Percentiles rank a stretch among this genome's conserved stretches.
Conservation (phyloP, 768 basidiomycete species). For the Clathrus columnatus region DNA sequence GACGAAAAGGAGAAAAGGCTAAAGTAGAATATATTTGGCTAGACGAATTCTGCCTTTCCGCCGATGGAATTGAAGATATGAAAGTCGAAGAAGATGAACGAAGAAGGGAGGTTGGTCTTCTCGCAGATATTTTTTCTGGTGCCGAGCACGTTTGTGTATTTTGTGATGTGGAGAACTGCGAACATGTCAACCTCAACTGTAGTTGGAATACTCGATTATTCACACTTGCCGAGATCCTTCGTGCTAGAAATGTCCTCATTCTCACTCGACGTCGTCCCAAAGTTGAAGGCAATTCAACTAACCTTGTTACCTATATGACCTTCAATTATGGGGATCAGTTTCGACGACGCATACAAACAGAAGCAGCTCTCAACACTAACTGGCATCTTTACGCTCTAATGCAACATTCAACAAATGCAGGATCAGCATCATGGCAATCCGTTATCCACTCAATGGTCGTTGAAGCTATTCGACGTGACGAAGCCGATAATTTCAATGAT, state of each 20-base stretch:
- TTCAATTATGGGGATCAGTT: neutral
- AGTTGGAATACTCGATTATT: slow-evolving; percentile 16
- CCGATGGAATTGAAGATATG: neutral
- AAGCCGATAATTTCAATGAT: slow-evolving; percentile 11
- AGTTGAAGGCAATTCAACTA: neutral
- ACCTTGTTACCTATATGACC: slow-evolving; percentile 1
- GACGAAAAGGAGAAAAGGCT: too few species aligned
- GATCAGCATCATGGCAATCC: slow-evolving; percentile 13
- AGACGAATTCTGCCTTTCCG: neutral
- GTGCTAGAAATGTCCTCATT: slow-evolving; percentile 12
- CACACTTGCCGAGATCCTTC: slow-evolving; percentile 18
- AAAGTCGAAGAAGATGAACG: slow-evolving; percentile 11
- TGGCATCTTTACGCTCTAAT: slow-evolving; percentile 19
- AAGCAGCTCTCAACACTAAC: slow-evolving; percentile 6
- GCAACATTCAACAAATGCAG: slow-evolving; percentile 15
- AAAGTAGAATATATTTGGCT: neutral
- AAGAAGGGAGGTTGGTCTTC: slow-evolving; percentile 15
- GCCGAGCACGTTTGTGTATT: slow-evolving; percentile 17
- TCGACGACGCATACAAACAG: slow-evolving; percentile 1
- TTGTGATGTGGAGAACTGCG: slow-evolving; percentile 14
- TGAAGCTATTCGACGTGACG: slow-evolving; percentile 18
- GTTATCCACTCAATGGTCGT: slow-evolving; percentile 19
- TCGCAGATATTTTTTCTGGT: slow-evolving; percentile 17
- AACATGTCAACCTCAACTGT: slow-evolving; percentile 14
- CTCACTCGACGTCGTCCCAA: slow-evolving; percentile 12